Evolutionary conservation across 108 stramenopile genomes (phyloP).

Genomic region (Nannochloropsis oceanica): DNA sequence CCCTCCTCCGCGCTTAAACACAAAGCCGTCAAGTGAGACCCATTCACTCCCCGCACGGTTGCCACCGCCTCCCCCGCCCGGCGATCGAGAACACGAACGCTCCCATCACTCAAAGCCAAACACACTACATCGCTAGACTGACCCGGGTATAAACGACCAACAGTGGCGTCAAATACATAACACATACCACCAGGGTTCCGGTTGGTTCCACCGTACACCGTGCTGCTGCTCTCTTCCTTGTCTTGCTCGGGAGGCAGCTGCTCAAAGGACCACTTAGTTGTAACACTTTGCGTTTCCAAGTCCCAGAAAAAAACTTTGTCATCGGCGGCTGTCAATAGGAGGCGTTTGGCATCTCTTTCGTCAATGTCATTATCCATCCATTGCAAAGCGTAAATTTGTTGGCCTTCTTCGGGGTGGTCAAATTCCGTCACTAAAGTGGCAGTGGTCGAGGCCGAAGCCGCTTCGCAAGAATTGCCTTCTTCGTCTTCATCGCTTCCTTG

Average conservation of each 20-base stretch:
- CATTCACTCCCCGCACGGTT: not conserved
- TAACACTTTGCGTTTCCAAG: not conserved
- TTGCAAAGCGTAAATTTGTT: not conserved
- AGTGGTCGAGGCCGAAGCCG: not conserved
- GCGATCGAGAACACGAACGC: not conserved
- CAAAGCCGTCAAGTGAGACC: not conserved
- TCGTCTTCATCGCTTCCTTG: not conserved
- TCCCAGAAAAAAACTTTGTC: not conserved
- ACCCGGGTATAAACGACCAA: not conserved
- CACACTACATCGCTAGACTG: not conserved
- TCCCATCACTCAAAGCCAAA: not conserved
- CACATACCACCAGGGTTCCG: not conserved
- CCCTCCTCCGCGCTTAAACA: not conserved
- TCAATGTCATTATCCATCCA: not conserved
- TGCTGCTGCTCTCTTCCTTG: not conserved
- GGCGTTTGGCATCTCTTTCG: not conserved
- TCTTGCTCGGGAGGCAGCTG: not conserved
- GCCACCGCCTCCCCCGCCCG: not conserved
- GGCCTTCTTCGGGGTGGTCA: not conserved
- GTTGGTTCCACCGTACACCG: not conserved
- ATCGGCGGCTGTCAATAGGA: not conserved
- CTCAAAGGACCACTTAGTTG: not conserved
- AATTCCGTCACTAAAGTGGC: not conserved
- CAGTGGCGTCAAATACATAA: not conserved
- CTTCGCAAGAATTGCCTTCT: not conserved